These are phyloP conservation scores for Xylariales sp. DNA, from an alignment of 2,329 filamentous ascomycete species.

Conservation along the genomic window DNA sequence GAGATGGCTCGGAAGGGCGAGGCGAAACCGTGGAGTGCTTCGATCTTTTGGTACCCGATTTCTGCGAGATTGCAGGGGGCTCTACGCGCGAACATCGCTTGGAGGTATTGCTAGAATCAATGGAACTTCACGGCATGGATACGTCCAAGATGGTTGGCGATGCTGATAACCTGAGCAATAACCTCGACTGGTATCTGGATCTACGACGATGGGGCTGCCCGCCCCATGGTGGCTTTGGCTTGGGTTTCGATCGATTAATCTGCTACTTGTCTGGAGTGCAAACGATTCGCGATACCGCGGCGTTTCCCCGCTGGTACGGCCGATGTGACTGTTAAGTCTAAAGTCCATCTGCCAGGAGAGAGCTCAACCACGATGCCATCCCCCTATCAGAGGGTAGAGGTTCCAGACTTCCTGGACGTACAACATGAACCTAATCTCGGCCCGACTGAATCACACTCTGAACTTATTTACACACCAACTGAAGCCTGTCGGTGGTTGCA, in stretches of 20 bases:
- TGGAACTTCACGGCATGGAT: conserved; percentile 63
- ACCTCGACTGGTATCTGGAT: conserved; percentile 82
- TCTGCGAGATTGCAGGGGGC: conserved; percentile 83
- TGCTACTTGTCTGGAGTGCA: conserved; percentile 78
- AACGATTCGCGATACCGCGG: conserved; percentile 80
- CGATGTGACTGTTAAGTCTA: conserved; percentile 54
- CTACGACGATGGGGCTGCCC: conserved; percentile 86
- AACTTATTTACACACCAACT: no score
- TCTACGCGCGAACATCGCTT: conserved; percentile 84
- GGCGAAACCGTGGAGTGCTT: conserved; percentile 76
- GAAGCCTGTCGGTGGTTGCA: no score
- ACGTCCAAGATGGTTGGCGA: conserved; percentile 20
- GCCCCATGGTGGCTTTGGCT: conserved; percentile 84
- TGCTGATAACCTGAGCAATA: conserved; percentile 21
- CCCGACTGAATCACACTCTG: no score
- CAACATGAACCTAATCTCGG: no score
- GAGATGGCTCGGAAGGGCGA: conserved; percentile 8
- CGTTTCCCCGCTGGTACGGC: conserved; percentile 74
- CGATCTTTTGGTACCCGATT: conserved; percentile 79
- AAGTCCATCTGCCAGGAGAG: no score
- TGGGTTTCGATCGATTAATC: conserved; percentile 84
- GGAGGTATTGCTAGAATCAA: conserved; percentile 61
- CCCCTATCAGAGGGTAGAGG: no score
- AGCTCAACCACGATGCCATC: no score
- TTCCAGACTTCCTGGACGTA: no score